Percentiles rank a stretch among this genome's conserved stretches.
These are phyloP conservation scores for Luvunga scandens DNA, from an alignment of 345 rosid species.

Conservation along the genomic window DNA sequence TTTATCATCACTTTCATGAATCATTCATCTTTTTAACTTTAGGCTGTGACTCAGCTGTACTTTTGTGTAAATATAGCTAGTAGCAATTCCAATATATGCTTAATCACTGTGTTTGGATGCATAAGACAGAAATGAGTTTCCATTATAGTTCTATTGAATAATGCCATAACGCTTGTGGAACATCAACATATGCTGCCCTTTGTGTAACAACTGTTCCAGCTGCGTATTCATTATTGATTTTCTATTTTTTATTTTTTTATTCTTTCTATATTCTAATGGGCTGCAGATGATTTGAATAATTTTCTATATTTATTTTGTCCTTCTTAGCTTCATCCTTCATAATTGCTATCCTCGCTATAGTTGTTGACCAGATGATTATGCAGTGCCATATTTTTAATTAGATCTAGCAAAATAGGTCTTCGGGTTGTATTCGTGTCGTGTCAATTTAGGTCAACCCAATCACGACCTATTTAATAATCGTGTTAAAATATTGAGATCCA, in stretches of 20 bases:
- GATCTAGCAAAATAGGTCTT: too few relatives aligned
- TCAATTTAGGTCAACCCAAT: too few relatives aligned
- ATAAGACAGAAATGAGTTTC: neutral
- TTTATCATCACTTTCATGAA: neutral
- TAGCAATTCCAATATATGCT: neutral
- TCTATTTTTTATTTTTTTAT: neutral
- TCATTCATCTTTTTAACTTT: neutral
- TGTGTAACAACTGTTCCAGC: neutral
- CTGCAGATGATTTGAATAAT: neutral
- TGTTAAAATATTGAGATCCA: too few relatives aligned
- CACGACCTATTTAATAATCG: too few relatives aligned
- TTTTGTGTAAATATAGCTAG: neutral
- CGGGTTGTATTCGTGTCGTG: too few relatives aligned
- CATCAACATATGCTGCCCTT: neutral
- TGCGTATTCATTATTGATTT: neutral
- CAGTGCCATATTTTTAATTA: neutral
- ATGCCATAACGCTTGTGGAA: neutral
- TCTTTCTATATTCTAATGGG: neutral
- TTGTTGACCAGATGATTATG: neutral
- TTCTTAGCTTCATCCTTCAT: neutral
- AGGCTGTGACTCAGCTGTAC: neutral
- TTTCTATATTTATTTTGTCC: neutral
- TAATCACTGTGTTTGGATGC: neutral
- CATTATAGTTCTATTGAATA: neutral
- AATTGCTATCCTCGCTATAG: neutral